These are phyloP conservation scores for Cordyceps javanica DNA, from an alignment of 2,329 filamentous ascomycete species.

Conservation along the genomic window DNA sequence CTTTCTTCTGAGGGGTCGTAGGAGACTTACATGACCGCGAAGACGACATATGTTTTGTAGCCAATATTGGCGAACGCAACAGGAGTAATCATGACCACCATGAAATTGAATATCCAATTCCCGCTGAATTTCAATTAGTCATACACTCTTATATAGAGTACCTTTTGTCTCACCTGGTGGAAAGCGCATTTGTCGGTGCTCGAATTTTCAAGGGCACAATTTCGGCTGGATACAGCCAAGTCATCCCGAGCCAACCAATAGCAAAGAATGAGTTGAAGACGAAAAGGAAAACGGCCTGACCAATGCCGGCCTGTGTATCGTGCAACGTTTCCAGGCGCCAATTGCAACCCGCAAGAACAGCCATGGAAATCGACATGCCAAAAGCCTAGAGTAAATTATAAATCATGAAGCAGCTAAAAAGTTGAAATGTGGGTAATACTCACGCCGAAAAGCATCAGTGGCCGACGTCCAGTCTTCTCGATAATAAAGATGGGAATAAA, in stretches of 20 bases:
- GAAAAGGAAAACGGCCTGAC: constrained; percentile 44
- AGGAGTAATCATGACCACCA: constrained; percentile 12
- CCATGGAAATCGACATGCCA: constrained; percentile 13
- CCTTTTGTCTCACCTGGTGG: no score
- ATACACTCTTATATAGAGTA: no score
- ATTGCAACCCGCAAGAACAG: constrained; percentile 12
- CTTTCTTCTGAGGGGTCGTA: no score
- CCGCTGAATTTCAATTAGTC: not conserved
- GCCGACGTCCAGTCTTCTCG: constrained; percentile 6
- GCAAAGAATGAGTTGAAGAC: constrained; percentile 62
- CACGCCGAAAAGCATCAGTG: constrained; percentile 10
- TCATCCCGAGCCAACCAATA: constrained; percentile 54
- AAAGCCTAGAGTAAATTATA: not conserved
- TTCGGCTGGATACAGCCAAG: constrained; percentile 49
- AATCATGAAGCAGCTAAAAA: no score
- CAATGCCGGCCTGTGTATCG: constrained; percentile 10
- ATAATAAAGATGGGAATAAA: constrained; percentile 11
- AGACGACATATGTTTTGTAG: constrained; percentile 10
- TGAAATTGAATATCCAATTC: constrained; percentile 12
- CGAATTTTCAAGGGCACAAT: constrained; percentile 39
- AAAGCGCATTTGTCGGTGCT: constrained; percentile 40
- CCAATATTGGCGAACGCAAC: constrained; percentile 8
- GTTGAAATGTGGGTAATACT: no score
- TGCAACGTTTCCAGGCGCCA: not conserved
- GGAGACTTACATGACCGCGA: constrained; percentile 8